Evolutionary conservation across 306 rosid species (phyloP).

Genomic region (Prunus armeniaca): DNA sequence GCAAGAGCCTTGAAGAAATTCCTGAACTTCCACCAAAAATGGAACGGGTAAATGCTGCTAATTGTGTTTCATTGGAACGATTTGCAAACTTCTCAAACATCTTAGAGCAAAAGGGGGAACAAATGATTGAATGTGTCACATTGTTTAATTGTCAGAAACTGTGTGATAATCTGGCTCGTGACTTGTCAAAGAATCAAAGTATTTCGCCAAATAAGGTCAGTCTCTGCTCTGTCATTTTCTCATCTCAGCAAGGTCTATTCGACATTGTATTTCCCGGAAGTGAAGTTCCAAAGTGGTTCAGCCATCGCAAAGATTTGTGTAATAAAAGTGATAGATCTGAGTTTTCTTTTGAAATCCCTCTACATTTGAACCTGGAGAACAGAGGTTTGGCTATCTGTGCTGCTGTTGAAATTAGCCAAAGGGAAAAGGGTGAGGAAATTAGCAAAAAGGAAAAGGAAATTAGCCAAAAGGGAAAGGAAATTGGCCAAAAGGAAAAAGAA

Average conservation of each 20-base stretch:
- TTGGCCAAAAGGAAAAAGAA: too few relatives aligned
- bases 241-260: background rate
- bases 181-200: too few relatives aligned
- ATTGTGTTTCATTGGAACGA: background rate
- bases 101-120: background rate
- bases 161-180: too few relatives aligned
- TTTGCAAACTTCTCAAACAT: background rate
- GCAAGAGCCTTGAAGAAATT: background rate
- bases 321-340: background rate
- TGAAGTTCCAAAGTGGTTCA: too few relatives aligned
- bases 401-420: background rate
- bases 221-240: background rate
- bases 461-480: too few relatives aligned
- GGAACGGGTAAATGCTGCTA: background rate
- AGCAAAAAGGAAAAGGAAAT: too few relatives aligned
- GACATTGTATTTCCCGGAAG: background rate
- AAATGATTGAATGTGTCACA: background rate
- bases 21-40: background rate
- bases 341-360: too few relatives aligned
- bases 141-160: too few relatives aligned
- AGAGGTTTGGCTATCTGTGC: background rate
- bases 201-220: too few relatives aligned
- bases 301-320: too few relatives aligned
- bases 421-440: too few relatives aligned
- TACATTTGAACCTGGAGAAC: too few relatives aligned